phyloP scores from a whole-genome alignment of 371 early-diverging fungal species.

The Blakeslea trispora region DNA sequence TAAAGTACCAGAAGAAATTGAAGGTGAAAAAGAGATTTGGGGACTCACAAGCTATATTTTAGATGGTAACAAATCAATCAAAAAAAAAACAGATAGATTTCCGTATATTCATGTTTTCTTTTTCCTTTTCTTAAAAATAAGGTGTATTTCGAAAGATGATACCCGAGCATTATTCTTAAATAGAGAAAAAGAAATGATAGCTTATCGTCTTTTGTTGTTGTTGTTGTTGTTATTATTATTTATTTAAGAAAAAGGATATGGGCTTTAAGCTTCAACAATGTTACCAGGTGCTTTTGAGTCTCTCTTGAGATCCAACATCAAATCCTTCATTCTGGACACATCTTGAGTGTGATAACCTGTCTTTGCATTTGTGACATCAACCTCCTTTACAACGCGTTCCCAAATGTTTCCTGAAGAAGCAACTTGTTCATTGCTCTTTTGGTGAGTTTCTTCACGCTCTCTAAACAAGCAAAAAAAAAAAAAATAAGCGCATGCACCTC shows the following conservation, averaged over 20 bases:
- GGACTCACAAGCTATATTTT: conserved; percentile 85
- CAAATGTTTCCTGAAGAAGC: conserved; percentile 66
- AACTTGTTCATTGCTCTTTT: conserved; percentile 61
- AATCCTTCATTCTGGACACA: conserved; percentile 81
- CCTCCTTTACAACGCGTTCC: conserved; percentile 73
- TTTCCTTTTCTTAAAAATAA: conserved; percentile 5
- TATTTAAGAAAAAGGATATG: too few species aligned
- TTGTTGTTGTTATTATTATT: not conserved
- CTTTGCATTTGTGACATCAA: conserved; percentile 62
- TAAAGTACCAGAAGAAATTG: conserved; percentile 51
- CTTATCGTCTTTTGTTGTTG: too few species aligned
- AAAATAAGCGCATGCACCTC: not conserved
- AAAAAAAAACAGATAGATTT: not conserved
- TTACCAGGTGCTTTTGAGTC: conserved; percentile 82
- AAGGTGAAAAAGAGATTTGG: conserved; percentile 68
- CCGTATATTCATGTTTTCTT: too few species aligned
- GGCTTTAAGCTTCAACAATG: conserved; percentile 45
- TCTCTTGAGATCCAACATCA: conserved; percentile 78
- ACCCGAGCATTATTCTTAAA: conserved; percentile 34
- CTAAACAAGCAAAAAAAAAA: conserved; percentile 25
- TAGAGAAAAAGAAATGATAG: too few species aligned
- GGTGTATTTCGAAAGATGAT: conserved; percentile 43
- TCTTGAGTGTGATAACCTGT: conserved; percentile 50
- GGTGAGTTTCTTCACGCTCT: conserved; percentile 53
- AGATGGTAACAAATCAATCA: conserved; percentile 40